Evolutionary conservation across 768 basidiomycete species (phyloP), one percentile per base, ranked within the genome.

Genomic region (Lactarius vividus): DNA sequence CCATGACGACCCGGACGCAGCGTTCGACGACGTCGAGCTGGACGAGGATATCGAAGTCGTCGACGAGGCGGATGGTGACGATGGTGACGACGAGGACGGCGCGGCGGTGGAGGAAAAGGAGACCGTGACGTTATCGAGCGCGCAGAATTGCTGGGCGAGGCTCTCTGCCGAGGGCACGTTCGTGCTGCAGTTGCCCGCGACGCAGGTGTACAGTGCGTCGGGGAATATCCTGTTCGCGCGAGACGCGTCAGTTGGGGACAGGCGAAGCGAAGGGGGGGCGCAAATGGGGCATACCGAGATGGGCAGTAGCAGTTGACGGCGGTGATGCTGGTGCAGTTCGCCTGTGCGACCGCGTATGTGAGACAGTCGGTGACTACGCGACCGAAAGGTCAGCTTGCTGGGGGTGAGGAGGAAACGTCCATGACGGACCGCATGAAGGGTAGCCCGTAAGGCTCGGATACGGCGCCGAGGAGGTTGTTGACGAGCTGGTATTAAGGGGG

Each of bases 221-320:
- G 81, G 70, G 70, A 82, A 85, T 8, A 65, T 66, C 11, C 76
- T 73, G 31, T 65, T 65, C n/a, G 59, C 8, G 3, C 4, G 37
- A 33, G 7, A 57, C 46, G 28, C 29, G 29, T 46, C 28, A 49
- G 26, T 20, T 11, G 26, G 8, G 28, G n/a, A n/a, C n/a, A n/a
- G n/a, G n/a, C n/a, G n/a, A 28, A 13, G 10, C 16, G 39, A 15
- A 11, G 57, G n/a, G n/a, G n/a, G n/a, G n/a, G n/a, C n/a, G n/a
- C n/a, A n/a, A 28, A 35, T 4, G 13, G 11, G 54, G 67, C 78
- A 65, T 71, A 74, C 62, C 40, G 79, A 78, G 74, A 78, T 26
- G 71, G 55, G 64, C 84, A 85, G 70, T 79, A 85, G 69, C 84
- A 85, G 62, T 81, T 76, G 37, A 84, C 80, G 7, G 80, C 80